Base-by-base conservation (phyloP, 495 filamentous ascomycete genomes). In the Aspergillus sclerotiicarbonarius region DNA sequence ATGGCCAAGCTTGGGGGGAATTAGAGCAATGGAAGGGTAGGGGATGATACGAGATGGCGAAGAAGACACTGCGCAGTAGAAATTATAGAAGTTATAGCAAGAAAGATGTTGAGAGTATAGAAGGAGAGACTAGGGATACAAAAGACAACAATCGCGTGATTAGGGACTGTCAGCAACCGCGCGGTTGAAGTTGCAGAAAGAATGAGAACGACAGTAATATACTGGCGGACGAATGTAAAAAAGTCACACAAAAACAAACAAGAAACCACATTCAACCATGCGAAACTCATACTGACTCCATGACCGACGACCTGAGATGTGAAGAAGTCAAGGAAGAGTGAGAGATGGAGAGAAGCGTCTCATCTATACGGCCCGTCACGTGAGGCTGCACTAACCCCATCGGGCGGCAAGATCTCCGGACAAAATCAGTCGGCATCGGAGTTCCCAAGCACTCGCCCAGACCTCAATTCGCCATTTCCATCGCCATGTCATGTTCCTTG, bases 401-500 rank as follows among this genome's bases (percentile, higher is more conserved):
- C 46, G 33, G 60, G 67, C 59, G 54, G 44, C 53, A 29, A 47
- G 59, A 51, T 57, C 59, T 52, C 65, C 60, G 62, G 67, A 70
- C 71, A 74, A 74, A 74, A 70, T 75, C 72, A 67, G 54, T 65
- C 63, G 61, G 66, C 59, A 64, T 62, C 65, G 62, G 59, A 68
- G 55, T 48, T 53, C 43, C 53, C 30, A 58, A 52, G 20, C 54
- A 35, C 53, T 56, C 44, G 51, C 49, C 37, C 54, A 45, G 64
- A 51, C 64, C 68, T 50, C 55, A 62, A 63, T 59, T 39, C 49
- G 33, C 68, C 63, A 64, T 56, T 58, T 49, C 54, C 57, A 58
- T 58, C 66, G 53, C 59, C 59, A 77, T 77, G 73, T 71, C 72
- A 48, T 65, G 56, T 55, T 60, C 61, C 51, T 51, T 76, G 59